Evolutionary conservation across 2,329 filamentous ascomycete species (phyloP), one percentile per base, ranked within the genome.

Genomic region (Ustulina deusta): DNA sequence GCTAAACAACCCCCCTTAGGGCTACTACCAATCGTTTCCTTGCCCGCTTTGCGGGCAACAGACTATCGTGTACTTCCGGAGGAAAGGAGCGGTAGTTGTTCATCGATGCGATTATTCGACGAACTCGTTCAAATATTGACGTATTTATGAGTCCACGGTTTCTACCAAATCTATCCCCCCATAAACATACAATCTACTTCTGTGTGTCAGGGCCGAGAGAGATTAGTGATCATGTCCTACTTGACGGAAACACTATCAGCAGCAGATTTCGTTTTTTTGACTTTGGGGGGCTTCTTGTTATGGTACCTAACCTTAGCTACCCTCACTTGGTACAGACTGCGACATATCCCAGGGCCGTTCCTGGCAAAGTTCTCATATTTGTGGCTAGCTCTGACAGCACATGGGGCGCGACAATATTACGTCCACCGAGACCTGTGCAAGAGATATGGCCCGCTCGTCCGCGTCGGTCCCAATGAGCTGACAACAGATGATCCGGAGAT

Each of bases 401-500:
- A 48, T 4, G 29, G 40, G 2, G 51, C n/a, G 13, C 49, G 29
- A 22, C 40, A 29, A 15, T 56, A 27, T 34, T 46, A 56, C 17
- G 29, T 49, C 13, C 13, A 48, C 29, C 38, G 64, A 56, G 36
- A 69, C 73, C 38, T 67, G 58, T 42, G 52, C 54, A 27, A 63
- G 20, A 70, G 68, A 58, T 73, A 75, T 49, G 80, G 79, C 2
- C 71, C 77, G 5, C 75, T 83, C n/a, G 78, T 80, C 1, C 79
- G 83, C 5, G 78, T 84, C 34, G 82, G 82, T 0, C 82, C 83
- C 7, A 82, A 82, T 49, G 77, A 82, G 38, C 71, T 84, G 1
- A 70, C 81, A 3, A 82, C 79, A 0, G 74, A 75, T 27, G 83
- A 84, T 60, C 79, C 81, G 0, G 79, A 77, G 1, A 71, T 82